These are phyloP conservation scores for Fabrea salina DNA, from an alignment of 169 alveolate species.

Conservation along the genomic window DNA sequence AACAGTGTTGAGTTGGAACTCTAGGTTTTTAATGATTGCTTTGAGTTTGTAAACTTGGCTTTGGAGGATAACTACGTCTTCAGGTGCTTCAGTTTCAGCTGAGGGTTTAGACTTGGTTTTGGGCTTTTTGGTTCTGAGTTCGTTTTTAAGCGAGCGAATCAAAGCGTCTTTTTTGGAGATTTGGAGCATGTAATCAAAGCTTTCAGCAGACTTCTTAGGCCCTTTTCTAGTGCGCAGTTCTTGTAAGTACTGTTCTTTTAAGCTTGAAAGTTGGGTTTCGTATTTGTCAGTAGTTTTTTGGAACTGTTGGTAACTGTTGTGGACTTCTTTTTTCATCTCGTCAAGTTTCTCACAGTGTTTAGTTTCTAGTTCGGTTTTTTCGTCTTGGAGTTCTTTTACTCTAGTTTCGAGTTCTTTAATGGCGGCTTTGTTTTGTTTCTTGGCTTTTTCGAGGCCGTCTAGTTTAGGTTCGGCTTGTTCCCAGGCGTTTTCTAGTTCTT, in stretches of 20 bases:
- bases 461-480: neutral
- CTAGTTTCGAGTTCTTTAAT: neutral
- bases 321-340: neutral
- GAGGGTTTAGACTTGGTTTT: neutral
- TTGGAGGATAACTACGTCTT: neutral
- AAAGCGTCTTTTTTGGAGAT: slow-evolving; percentile 22
- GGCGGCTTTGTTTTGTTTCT: neutral
- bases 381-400: neutral
- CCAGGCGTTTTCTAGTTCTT: neutral
- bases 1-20: neutral
- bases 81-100: neutral
- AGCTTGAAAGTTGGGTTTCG: neutral
- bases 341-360: neutral
- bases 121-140: neutral
- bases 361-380: neutral
- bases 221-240: neutral
- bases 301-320: neutral
- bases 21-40: neutral
- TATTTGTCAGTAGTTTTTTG: slow-evolving; percentile 5
- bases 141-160: neutral
- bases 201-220: slow-evolving; percentile 1
- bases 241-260: neutral
- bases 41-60: neutral
- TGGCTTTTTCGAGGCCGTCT: slow-evolving; percentile 10
- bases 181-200: neutral